Percentiles rank a stretch among this genome's conserved stretches.
Conservation (phyloP, 495 filamentous ascomycete genomes). For the Recurvomyces mirabilis region DNA sequence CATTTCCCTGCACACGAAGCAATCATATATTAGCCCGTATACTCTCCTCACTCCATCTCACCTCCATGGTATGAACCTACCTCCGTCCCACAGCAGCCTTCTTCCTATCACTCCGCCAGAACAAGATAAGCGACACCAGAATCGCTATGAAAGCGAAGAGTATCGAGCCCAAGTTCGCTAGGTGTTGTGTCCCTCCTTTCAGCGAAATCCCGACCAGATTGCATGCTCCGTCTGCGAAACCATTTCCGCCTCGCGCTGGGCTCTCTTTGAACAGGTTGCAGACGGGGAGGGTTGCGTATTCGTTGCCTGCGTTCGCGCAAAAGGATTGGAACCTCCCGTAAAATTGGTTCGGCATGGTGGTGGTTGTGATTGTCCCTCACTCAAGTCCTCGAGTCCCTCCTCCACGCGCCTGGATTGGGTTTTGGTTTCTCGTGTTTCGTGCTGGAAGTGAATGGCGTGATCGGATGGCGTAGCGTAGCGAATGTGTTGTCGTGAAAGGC, state of each 20-base stretch:
- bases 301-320: slow-evolving; percentile 57
- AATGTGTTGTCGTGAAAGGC: too few species aligned
- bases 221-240: slow-evolving; percentile 49
- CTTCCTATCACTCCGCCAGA: slow-evolving; percentile 82
- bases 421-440: too few species aligned
- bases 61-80: slow-evolving; percentile 37
- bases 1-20: slow-evolving; percentile 96
- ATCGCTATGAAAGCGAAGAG: slow-evolving; percentile 71
- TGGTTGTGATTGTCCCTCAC: too few species aligned
- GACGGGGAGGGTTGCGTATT: slow-evolving; percentile 70
- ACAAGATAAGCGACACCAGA: slow-evolving; percentile 46
- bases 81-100: slow-evolving; percentile 88
- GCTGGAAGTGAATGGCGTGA: too few species aligned
- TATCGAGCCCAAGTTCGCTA: slow-evolving; percentile 93
- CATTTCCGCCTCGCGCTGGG: slow-evolving; percentile 33
- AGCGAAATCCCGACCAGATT: slow-evolving; percentile 60
- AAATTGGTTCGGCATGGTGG: too few species aligned
- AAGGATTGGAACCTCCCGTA: slow-evolving; percentile 93
- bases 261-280: slow-evolving; percentile 67
- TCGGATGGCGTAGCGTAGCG: too few species aligned
- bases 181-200: slow-evolving; percentile 40
- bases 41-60: neutral
- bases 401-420: too few species aligned
- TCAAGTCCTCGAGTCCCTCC: too few species aligned
- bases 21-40: slow-evolving; percentile 8